Evolutionary conservation across 805 yeast genomes (phyloP), one percentile per base, ranked within the genome.

Genomic region (Candida rishiriensis): DNA sequence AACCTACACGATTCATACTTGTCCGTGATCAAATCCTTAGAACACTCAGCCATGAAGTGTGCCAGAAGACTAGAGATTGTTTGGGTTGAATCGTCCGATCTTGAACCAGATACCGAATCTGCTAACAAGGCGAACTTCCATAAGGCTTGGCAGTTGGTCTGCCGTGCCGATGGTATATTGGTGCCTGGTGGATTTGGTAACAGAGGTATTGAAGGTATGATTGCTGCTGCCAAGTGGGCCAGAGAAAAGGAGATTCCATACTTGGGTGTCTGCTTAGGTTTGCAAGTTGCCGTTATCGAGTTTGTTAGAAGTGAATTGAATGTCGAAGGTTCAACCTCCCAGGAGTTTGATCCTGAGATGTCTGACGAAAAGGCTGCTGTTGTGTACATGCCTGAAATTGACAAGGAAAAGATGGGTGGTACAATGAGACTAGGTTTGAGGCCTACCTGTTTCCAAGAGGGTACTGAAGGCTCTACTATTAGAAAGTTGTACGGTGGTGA

Each of bases 181-280:
- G 97, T 93, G 46, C 99, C 99, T 34, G 99, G 99, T 63, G 99
- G 99, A 1, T 93, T 93, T 61, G 99, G 99, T 47, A 69, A 80
- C 40, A 84, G 99, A 68, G 99, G 99, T 69, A 88, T 88, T 47
- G 98, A 93, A 70, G 99, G 99, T 57, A 93, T 93, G 99, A 75
- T 93, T 63, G 72, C 87, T 33, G 99, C 98, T 48, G 95, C 97
- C 43, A 85, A 87, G 67, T 93, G 95, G 85, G 99, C 99, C n/a
- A 83, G 99, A 71, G 96, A 85, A 67, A 88, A 88, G 71, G 78
- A 84, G 60, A 78, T 88, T 47, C 99, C 99, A 40, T 93, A 84
- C 69, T 75, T 93, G 60, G 99, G 99, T 65, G 95, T 93, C 50
- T 93, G 99, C 71, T 78, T 93, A 46, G 99, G 99, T 49, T 80